These are phyloP conservation scores for Erigeron philadelphicus DNA, from an alignment of 140 eudicot species.

Conservation along the genomic window DNA sequence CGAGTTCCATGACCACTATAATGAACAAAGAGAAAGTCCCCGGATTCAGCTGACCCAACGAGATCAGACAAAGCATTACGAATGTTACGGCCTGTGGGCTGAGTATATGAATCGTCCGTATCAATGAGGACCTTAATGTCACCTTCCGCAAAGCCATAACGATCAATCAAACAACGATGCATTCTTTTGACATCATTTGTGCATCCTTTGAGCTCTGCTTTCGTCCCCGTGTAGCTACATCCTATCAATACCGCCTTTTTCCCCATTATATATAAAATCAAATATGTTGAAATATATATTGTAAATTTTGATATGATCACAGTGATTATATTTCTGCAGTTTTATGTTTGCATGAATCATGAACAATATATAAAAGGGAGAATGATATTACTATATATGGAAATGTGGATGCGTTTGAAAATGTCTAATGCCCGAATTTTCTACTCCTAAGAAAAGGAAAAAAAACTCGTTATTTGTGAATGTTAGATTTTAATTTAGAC, in stretches of 20 bases:
- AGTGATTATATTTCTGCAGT: neutral
- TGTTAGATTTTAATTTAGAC: too few species aligned
- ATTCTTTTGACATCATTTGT: constrained; percentile 65
- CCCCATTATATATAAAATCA: constrained; percentile 32
- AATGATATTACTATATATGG: constrained; percentile 18
- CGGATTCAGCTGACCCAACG: constrained; percentile 44
- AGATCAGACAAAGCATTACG: constrained; percentile 51
- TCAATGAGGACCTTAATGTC: constrained; percentile 63
- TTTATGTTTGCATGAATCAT: neutral
- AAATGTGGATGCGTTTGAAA: constrained; percentile 15
- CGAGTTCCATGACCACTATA: constrained; percentile 90
- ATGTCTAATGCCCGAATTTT: constrained; percentile 16
- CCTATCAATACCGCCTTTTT: constrained; percentile 79
- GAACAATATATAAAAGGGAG: neutral
- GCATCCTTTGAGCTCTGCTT: constrained; percentile 77
- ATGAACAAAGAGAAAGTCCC: constrained; percentile 64
- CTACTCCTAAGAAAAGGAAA: neutral
- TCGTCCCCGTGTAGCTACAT: constrained; percentile 67
- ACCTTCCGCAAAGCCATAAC: constrained; percentile 61
- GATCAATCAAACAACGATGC: constrained; percentile 51
- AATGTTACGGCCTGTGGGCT: constrained; percentile 75
- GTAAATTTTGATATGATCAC: neutral
- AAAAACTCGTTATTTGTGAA: too few species aligned
- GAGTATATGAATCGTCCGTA: constrained; percentile 43
- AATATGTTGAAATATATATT: too few species aligned